Evolutionary conservation across 2,329 filamentous ascomycete species (phyloP).

Genomic region (Ceratocystis lukuohia): DNA sequence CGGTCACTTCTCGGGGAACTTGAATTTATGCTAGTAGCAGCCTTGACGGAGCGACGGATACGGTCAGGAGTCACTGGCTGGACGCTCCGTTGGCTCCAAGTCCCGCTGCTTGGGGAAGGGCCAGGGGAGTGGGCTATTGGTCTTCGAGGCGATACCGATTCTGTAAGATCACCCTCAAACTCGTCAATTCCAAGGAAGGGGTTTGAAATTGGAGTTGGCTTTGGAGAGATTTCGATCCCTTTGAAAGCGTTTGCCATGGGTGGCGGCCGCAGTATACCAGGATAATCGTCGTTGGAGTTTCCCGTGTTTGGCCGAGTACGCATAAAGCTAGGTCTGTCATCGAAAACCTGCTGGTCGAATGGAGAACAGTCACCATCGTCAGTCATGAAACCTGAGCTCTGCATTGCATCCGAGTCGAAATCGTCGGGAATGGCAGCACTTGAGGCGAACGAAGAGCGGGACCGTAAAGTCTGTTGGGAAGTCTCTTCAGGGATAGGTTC

Average conservation of each 20-base stretch:
- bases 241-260: constrained; percentile 15
- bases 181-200: constrained; percentile 6
- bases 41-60: constrained; percentile 39
- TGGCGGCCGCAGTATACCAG: neutral
- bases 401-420: constrained; percentile 34
- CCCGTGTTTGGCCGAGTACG: constrained; percentile 7
- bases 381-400: constrained; percentile 12
- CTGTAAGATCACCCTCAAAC: neutral
- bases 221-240: neutral
- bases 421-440: constrained; percentile 58
- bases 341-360: constrained; percentile 3
- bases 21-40: constrained; percentile 34
- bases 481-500: constrained; percentile 66
- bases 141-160: neutral
- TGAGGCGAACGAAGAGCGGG: constrained; percentile 54
- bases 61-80: constrained; percentile 27
- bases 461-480: constrained; percentile 34
- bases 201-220: neutral
- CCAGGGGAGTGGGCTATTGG: constrained; percentile 2
- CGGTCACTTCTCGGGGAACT: constrained; percentile 23
- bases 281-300: constrained; percentile 24
- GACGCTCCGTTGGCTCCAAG: constrained; percentile 4
- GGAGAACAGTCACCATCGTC: constrained; percentile 14
- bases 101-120: neutral
- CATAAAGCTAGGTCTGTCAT: constrained; percentile 15